A percentile compares a stretch with the other conserved stretches of the same genome.
These are phyloP conservation scores for Neurospora pannonica DNA, from an alignment of 495 filamentous ascomycete species.

Conservation along the genomic window DNA sequence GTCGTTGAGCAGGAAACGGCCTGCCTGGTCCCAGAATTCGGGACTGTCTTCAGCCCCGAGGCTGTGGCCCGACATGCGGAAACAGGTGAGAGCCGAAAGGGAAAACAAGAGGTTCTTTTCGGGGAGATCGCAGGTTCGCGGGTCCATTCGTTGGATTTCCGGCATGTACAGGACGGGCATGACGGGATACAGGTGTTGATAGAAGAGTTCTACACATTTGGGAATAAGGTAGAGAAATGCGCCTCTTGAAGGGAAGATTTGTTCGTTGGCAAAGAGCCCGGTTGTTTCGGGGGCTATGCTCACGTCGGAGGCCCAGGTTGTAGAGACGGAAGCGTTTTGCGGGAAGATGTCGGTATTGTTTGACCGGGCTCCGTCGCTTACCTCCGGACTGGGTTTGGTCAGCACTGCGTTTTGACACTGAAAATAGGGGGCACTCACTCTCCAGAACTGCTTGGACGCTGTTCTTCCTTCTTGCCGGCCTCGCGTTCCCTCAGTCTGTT, in stretches of 20 bases:
- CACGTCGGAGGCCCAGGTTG: neutral
- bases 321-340: neutral
- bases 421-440: neutral
- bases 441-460: neutral
- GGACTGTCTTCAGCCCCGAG: slow-evolving; percentile 13
- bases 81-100: slow-evolving; percentile 27
- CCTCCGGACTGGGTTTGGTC: neutral
- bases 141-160: slow-evolving; percentile 14
- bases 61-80: slow-evolving; percentile 26
- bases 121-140: slow-evolving; percentile 11
- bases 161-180: slow-evolving; percentile 29
- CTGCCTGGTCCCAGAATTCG: slow-evolving; percentile 22
- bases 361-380: neutral
- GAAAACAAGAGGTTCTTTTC: slow-evolving; percentile 26
- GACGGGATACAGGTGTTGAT: slow-evolving; percentile 29
- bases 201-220: slow-evolving; percentile 26
- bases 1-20: slow-evolving; percentile 27
- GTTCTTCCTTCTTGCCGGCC: neutral
- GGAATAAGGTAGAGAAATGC: slow-evolving; percentile 23
- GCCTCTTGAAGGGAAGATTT: slow-evolving; percentile 16
- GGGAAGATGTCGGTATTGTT: neutral
- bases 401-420: neutral
- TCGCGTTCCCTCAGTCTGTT: slow-evolving; percentile 20
- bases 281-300: slow-evolving; percentile 13
- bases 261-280: slow-evolving; percentile 18